Conservation (phyloP, 495 filamentous ascomycete genomes). For the Penicillium manginii region DNA sequence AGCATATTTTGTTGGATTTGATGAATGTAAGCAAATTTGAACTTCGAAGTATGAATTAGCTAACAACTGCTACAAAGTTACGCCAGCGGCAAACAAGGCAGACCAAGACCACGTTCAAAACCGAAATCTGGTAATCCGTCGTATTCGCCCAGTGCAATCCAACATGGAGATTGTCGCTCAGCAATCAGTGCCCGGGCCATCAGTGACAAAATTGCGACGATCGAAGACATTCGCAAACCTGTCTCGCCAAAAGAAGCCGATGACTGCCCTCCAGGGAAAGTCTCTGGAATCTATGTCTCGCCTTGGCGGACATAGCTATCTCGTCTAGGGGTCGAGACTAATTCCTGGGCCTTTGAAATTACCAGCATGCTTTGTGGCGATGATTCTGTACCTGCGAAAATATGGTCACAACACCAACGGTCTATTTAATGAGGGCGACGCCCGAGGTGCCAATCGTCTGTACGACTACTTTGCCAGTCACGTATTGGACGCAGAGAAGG, state of each 20-base stretch:
- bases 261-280: conserved; percentile 62
- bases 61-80: conserved; percentile 9
- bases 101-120: background rate
- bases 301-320: conserved; percentile 71
- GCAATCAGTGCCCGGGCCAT: conserved; percentile 32
- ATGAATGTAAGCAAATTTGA: conserved; percentile 14
- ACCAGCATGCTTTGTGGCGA: conserved; percentile 76
- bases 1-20: background rate
- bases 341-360: conserved; percentile 65
- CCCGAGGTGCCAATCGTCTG: conserved; percentile 33
- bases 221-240: conserved; percentile 42
- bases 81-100: background rate
- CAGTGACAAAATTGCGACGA: conserved; percentile 55
- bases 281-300: conserved; percentile 66
- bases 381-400: conserved; percentile 64
- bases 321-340: conserved; percentile 69
- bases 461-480: conserved; percentile 46
- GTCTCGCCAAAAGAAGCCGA: conserved; percentile 39
- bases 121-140: conserved; percentile 29
- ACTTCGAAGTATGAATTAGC: background rate
- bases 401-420: conserved; percentile 47
- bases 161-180: conserved; percentile 35
- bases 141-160: conserved; percentile 42
- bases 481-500: conserved; percentile 39
- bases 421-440: conserved; percentile 38